Evolutionary conservation across 805 yeast species (phyloP).

Genomic region (Phaffomyces opuntiae): DNA sequence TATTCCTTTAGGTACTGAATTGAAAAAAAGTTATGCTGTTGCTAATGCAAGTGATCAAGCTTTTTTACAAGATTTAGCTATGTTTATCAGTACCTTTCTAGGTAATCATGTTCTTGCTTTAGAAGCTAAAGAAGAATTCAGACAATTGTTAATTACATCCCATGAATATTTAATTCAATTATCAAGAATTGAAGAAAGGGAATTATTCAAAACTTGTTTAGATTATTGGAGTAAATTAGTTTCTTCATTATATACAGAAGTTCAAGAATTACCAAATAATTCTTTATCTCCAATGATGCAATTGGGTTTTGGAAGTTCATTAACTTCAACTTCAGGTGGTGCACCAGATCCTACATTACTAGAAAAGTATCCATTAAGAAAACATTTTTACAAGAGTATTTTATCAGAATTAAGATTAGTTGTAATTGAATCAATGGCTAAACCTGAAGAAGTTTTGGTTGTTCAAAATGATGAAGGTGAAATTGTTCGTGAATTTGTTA

Average conservation of each 20-base stretch:
- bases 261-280: constrained; percentile 67
- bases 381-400: constrained; percentile 72
- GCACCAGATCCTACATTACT: constrained; percentile 80
- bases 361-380: constrained; percentile 76
- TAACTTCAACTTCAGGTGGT: constrained; percentile 50
- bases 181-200: constrained; percentile 91
- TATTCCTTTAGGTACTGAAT: constrained; percentile 67
- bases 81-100: constrained; percentile 83
- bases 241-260: constrained; percentile 74
- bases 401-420: constrained; percentile 82
- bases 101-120: constrained; percentile 61
- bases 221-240: constrained; percentile 93
- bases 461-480: constrained; percentile 99
- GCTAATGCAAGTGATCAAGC: constrained; percentile 86
- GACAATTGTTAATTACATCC: constrained; percentile 58
- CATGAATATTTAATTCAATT: constrained; percentile 78
- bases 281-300: constrained; percentile 76
- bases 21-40: constrained; percentile 61
- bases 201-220: constrained; percentile 87
- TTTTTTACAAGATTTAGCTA: constrained; percentile 88
- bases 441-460: constrained; percentile 95
- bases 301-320: constrained; percentile 37
- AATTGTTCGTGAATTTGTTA: constrained; percentile 94
- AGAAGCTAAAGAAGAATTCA: constrained; percentile 47
- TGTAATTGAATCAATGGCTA: constrained; percentile 95